Conservation (phyloP, 306 rosid genomes). For the Castanospermum australe region DNA sequence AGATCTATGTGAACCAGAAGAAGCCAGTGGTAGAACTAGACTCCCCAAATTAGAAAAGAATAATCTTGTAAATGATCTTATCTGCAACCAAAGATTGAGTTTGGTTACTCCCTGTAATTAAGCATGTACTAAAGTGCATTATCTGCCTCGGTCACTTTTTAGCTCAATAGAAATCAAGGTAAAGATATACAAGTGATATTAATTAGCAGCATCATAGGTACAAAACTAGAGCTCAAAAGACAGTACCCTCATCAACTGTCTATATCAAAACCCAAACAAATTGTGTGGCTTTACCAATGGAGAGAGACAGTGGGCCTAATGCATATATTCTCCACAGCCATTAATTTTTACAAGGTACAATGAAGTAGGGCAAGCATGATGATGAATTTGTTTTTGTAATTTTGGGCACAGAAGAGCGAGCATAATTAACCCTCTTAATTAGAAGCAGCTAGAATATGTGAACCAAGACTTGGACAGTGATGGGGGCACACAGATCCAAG, state of each 20-base stretch:
- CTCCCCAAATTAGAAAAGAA: not conserved
- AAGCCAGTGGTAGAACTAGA: not conserved
- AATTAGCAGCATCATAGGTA: not conserved
- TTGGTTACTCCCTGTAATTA: not conserved
- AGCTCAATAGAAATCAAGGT: not conserved
- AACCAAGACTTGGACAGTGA: conserved; percentile 42
- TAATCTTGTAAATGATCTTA: not conserved
- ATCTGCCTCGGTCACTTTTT: not conserved
- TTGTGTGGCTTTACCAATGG: not conserved
- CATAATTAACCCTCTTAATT: conserved; percentile 27
- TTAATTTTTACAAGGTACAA: conserved; percentile 23
- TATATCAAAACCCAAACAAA: not conserved
- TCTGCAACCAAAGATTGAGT: conserved; percentile 5
- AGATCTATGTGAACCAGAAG: not conserved
- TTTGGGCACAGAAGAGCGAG: conserved; percentile 22
- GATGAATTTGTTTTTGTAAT: not conserved
- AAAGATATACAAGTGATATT: not conserved
- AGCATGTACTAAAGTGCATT: not conserved
- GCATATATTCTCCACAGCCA: conserved; percentile 9
- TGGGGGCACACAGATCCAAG: conserved; percentile 59
- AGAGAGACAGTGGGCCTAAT: conserved; percentile 32
- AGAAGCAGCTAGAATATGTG: conserved; percentile 22
- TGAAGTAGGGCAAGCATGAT: conserved; percentile 20
- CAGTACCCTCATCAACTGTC: not conserved
- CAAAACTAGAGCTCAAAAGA: not conserved